phyloP scores from a whole-genome alignment of 2,329 filamentous ascomycete genomes.

The Fonsecaea multimorphosa region DNA sequence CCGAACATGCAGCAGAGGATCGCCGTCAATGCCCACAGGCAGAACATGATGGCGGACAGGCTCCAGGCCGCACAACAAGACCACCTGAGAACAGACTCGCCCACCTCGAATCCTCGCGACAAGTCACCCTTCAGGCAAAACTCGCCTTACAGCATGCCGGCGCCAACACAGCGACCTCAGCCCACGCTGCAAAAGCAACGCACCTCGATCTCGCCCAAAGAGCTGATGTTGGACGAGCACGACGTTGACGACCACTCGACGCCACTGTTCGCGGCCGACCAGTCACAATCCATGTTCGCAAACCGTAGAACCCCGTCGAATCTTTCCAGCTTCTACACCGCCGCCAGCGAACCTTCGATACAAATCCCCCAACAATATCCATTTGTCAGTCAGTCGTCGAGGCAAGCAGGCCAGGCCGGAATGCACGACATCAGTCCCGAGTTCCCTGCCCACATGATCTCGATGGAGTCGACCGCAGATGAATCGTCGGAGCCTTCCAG shows the following conservation, averaged over 20 bases:
- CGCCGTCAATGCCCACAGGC: slow-evolving; percentile 57
- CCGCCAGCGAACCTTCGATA: slow-evolving; percentile 32
- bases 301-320: slow-evolving; percentile 46
- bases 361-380: slow-evolving; percentile 39
- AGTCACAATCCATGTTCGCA: slow-evolving; percentile 59
- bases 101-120: slow-evolving; percentile 63
- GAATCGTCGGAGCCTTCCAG: slow-evolving; percentile 47
- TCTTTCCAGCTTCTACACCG: slow-evolving; percentile 45
- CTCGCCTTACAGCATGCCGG: slow-evolving; percentile 63
- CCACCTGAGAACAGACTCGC: slow-evolving; percentile 67
- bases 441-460: slow-evolving; percentile 65
- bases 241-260: slow-evolving; percentile 74
- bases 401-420: slow-evolving; percentile 42
- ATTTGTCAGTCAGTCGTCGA: slow-evolving; percentile 39
- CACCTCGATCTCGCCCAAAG: slow-evolving; percentile 93
- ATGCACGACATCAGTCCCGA: slow-evolving; percentile 57
- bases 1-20: slow-evolving; percentile 45
- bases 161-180: slow-evolving; percentile 48
- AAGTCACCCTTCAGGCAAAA: slow-evolving; percentile 81
- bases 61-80: slow-evolving; percentile 80
- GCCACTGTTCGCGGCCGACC: slow-evolving; percentile 71
- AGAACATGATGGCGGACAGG: slow-evolving; percentile 72
- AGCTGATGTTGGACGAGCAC: slow-evolving; percentile 83
- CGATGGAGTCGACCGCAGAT: slow-evolving; percentile 67
- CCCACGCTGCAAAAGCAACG: slow-evolving; percentile 55